Base-by-base conservation (phyloP, 2,329 filamentous ascomycete species). In the Colletotrichum orchidophilum region DNA sequence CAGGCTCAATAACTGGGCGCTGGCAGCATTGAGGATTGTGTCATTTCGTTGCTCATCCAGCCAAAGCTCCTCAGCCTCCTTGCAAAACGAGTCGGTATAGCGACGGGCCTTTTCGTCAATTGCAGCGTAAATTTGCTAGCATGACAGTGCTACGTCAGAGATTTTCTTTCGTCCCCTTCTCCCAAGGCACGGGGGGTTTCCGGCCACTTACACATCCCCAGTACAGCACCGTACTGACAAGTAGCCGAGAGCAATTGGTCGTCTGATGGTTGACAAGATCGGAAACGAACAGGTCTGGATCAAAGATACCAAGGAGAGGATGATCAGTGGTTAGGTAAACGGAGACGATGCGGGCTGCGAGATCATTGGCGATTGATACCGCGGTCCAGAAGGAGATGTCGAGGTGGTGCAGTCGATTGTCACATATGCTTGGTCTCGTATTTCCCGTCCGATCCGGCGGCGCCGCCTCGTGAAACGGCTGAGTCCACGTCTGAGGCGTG, bases 291-390 rank as follows among this genome's bases (percentile, higher is more conserved):
- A 81, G 70, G 24, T 75, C 21, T 0, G 82, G 71, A 29, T 81
- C 75, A 52, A 84, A 84, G 0, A 76, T 64, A 1, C 79, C 80
- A 13, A 84, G 70, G 1, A 84, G 74, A 0, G 82, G 81, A 61
- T 83, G 80, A 13, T 84, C 81, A 1, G 81, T 83, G 61, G 76
- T 73, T 5, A 83, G 69, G 52, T 83, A 83, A 1, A 79, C 66
- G 2, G 81, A 83, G n/a, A 83, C 79, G 26, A 75, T 73, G 12
- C 73, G 75, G 2, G 77, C 77, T n/a, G 80, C 78, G 13, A 79
- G 68, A 5, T 79, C 74, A 54, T 78, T 75, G 0, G 74, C 54
- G 5, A 83, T 73, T 6, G 70, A 46, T 5, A 82, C 75, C 29
- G 78, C 69, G 15, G 82, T 81, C 83, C 83, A 81, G 65, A 76